Evolutionary conservation across 2,329 filamentous ascomycete species (phyloP), one percentile per base, ranked within the genome.

Genomic region (Reticulascus tulasneorum): DNA sequence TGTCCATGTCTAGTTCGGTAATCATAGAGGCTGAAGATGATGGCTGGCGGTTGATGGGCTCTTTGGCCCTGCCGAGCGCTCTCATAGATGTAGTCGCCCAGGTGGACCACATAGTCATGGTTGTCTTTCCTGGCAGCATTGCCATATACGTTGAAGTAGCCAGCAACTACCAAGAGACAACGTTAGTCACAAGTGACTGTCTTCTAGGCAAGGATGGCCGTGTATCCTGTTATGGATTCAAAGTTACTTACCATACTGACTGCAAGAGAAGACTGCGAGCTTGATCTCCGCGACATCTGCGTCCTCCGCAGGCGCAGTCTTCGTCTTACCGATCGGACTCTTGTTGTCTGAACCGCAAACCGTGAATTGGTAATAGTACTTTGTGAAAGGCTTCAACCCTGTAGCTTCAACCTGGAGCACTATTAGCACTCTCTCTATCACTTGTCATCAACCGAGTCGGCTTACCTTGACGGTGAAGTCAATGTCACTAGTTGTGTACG

Each of bases 181-280:
- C n/a, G n/a, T n/a, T n/a, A n/a, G n/a, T n/a, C n/a, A n/a, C n/a
- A n/a, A n/a, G n/a, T n/a, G n/a, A n/a, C n/a, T n/a, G n/a, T n/a
- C n/a, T n/a, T n/a, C n/a, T n/a, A n/a, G n/a, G n/a, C n/a, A n/a
- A n/a, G n/a, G n/a, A n/a, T n/a, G n/a, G n/a, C n/a, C n/a, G n/a
- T n/a, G n/a, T n/a, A n/a, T n/a, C n/a, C n/a, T n/a, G n/a, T n/a
- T n/a, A n/a, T n/a, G n/a, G n/a, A n/a, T n/a, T n/a, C n/a, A 27
- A 24, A 24, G 23, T 24, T 24, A 55, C 69, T 38, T 52, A 74
- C 73, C 76, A 47, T 71, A 84, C 55, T 85, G 86, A 47, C 67
- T 71, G 63, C 83, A 86, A 3, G 79, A 85, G 53, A 82, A 87
- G 2, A 88, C 71, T 3, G 82, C 82, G 35, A 87, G 64, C 23